Base-by-base conservation (phyloP, 2,329 filamentous ascomycete genomes). In the Colletotrichum magnum region DNA sequence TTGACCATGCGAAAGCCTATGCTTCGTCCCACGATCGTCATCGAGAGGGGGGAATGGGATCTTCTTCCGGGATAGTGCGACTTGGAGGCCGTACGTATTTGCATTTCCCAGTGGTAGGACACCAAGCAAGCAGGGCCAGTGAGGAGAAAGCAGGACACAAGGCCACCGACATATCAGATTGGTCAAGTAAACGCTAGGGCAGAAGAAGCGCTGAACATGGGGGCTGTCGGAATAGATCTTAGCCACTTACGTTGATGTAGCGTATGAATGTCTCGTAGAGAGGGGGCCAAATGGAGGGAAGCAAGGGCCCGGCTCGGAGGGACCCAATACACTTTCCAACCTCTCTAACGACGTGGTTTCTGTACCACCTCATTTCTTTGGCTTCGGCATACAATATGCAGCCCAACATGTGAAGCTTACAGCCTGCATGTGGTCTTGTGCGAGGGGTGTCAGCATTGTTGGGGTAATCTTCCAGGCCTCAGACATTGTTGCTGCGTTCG, bases 101-200 rank as follows among this genome's bases (percentile, higher is more conserved):
- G 58, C 58, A 39, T 32, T 28, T 60, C 15, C 28, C 32, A 21
- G 26, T 45, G 32, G 39, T 45, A 41, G 63, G 50, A 61, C 4
- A 6, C 41, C n/a, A 10, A 41, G 18, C 26, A 16, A 28, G 26
- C 39, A 47, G 16, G n/a, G 21, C 52, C 58, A 51, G 41, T 18
- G 32, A 56, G 41, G 24, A 43, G 10, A 39, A 24, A 36, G 28
- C n/a, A 39, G 39, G 10, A n/a, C 12, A 18, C 26, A 5, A 47
- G 4, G 12, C 12, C 26, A 39, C 36, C 24, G 59, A 52, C 18
- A 16, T 3, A 12, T 63, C 21, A 32, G 24, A 68, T 58, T 68
- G 59, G 51, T 16, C 21, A 15, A 58, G n/a, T 36, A 63, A 51
- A 62, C 58, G 64, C 59, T 47, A 57, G 32, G 52, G 45, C 45